These are phyloP conservation scores for Alloteropsis angusta DNA, from an alignment of 202 grass and related monocot genomes.

Conservation along the genomic window DNA sequence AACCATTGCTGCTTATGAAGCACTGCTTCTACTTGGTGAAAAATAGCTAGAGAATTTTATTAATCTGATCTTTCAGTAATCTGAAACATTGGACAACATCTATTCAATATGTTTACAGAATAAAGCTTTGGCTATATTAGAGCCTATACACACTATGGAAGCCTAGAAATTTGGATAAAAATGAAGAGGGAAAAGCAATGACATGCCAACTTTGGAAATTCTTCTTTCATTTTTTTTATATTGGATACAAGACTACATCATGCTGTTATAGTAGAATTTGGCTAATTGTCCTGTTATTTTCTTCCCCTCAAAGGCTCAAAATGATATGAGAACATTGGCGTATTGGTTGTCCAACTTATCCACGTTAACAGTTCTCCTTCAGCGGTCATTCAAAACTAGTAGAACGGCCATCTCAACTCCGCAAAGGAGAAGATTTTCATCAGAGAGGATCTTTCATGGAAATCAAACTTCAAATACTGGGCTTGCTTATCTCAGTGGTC, in stretches of 20 bases:
- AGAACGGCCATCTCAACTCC: slow-evolving; percentile 53
- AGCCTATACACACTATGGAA: background rate
- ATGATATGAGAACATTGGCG: slow-evolving; percentile 52
- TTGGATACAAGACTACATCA: slow-evolving; percentile 8
- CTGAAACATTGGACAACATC: background rate
- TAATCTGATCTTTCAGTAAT: background rate
- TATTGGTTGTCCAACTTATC: slow-evolving; percentile 91
- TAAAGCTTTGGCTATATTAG: slow-evolving; percentile 1
- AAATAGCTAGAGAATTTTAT: slow-evolving; percentile 17
- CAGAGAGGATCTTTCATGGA: slow-evolving; percentile 60
- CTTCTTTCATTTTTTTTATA: slow-evolving; percentile 7
- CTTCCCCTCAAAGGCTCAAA: slow-evolving; percentile 43
- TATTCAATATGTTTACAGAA: background rate
- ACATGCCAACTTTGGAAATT: slow-evolving; percentile 1
- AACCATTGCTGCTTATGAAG: background rate
- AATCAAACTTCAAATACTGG: slow-evolving; percentile 54
- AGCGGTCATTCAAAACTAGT: slow-evolving; percentile 67
- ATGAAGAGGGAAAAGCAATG: slow-evolving; percentile 7
- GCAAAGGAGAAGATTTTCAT: slow-evolving; percentile 63
- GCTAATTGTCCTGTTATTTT: slow-evolving; percentile 21
- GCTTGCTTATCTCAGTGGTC: slow-evolving; percentile 46
- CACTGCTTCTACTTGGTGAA: background rate
- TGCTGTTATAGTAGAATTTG: slow-evolving; percentile 12
- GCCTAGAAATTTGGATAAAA: slow-evolving; percentile 11
- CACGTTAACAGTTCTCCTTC: slow-evolving; percentile 69